Conservation (phyloP, 2,329 filamentous ascomycete species). For the Fusarium buharicum region DNA sequence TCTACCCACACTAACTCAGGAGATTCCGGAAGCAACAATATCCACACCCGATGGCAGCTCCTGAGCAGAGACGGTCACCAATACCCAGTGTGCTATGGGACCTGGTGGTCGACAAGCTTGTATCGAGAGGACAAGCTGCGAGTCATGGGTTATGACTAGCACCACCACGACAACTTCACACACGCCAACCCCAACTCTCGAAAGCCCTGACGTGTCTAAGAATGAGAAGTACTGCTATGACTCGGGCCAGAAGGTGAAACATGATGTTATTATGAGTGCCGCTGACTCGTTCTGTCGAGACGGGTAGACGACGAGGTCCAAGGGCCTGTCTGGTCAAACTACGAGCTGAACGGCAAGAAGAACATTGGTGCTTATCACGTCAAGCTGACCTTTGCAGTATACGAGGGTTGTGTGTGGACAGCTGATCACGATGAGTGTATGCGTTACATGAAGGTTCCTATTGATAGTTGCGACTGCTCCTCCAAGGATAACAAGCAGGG, state of each 20-base stretch:
- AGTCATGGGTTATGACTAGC: constrained; percentile 14
- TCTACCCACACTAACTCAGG: constrained; percentile 6
- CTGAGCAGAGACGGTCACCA: not conserved
- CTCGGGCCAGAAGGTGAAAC: constrained; percentile 12
- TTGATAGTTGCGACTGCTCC: constrained; percentile 42
- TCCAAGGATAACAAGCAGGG: constrained; percentile 40
- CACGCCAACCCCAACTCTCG: not conserved
- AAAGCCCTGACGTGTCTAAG: not conserved
- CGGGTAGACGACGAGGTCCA: not conserved
- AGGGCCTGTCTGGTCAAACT: constrained; percentile 15
- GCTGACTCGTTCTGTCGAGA: constrained; percentile 31
- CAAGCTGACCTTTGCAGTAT: constrained; percentile 10
- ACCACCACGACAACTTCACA: constrained; percentile 3
- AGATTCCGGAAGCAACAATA: not conserved
- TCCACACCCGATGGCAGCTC: constrained; percentile 12
- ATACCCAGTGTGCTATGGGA: not conserved
- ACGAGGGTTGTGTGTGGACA: constrained; percentile 33
- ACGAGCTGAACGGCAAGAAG: constrained; percentile 19
- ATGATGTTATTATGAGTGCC: constrained; percentile 7
- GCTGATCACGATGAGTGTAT: constrained; percentile 36
- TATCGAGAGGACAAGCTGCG: not conserved
- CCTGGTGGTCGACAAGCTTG: not conserved
- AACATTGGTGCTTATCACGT: constrained; percentile 25
- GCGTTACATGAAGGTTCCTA: constrained; percentile 40
- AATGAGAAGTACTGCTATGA: constrained; percentile 28